Evolutionary conservation across 208 protist species (phyloP).

Genomic region (Wallacemonas sp.): DNA sequence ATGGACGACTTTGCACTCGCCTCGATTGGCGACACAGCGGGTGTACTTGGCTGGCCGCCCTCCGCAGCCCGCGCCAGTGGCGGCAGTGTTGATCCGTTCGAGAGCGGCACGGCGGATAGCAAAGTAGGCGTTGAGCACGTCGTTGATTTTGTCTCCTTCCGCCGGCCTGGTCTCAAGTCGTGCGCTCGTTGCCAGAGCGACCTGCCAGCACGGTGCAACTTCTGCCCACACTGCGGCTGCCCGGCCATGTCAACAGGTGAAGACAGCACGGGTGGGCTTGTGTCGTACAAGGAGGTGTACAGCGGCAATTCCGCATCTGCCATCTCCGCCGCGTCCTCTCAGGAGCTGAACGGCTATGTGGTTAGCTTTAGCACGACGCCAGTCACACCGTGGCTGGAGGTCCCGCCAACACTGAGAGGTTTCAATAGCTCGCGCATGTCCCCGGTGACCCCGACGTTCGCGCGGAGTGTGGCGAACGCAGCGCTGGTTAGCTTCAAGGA

Average conservation of each 20-base stretch:
- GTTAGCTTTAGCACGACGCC: conserved; percentile 6
- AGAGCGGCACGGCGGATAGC: neutral
- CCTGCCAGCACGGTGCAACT: conserved; percentile 18
- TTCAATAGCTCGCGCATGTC: conserved; percentile 1
- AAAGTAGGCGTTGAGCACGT: neutral
- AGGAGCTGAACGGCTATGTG: conserved; percentile 5
- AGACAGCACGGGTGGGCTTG: neutral
- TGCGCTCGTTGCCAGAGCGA: conserved; percentile 17
- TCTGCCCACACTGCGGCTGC: conserved; percentile 27
- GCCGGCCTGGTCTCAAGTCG: conserved; percentile 12
- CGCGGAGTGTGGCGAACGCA: neutral
- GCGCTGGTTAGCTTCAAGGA: conserved; percentile 12
- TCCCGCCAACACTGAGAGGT: neutral
- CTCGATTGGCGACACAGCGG: conserved; percentile 12
- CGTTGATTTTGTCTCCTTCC: conserved; percentile 30
- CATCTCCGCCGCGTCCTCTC: neutral
- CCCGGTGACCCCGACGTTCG: neutral
- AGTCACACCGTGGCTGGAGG: conserved; percentile 6
- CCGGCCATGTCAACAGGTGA: neutral
- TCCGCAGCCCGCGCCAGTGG: too few relatives aligned
- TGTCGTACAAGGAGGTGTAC: neutral
- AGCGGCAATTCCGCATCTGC: neutral
- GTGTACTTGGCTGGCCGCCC: neutral
- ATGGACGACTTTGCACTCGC: conserved; percentile 34
- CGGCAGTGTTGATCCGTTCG: neutral